Evolutionary conservation across 139 green algal species (phyloP).

Genomic region (Chlamydomonas sp.): DNA sequence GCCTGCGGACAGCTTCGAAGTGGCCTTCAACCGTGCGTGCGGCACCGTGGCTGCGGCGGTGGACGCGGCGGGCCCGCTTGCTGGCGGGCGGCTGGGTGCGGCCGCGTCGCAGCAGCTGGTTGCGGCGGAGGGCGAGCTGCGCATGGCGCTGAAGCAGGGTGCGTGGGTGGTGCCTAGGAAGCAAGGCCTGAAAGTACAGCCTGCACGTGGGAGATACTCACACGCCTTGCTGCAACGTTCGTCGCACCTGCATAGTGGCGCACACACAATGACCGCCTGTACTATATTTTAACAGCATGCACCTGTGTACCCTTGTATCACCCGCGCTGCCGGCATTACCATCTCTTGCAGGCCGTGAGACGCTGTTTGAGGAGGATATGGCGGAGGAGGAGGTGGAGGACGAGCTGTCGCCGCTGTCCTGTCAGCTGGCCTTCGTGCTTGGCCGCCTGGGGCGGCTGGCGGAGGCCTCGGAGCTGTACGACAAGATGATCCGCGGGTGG

Average conservation of each 20-base stretch:
- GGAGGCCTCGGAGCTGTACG: slow-evolving; percentile 61
- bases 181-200: neutral
- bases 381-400: slow-evolving; percentile 85
- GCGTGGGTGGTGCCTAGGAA: neutral
- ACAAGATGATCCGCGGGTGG: slow-evolving; percentile 41
- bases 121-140: slow-evolving; percentile 80
- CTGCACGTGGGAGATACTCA: too few species aligned
- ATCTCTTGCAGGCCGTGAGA: slow-evolving; percentile 76
- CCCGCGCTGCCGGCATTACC: too few species aligned
- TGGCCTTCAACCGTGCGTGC: slow-evolving; percentile 88
- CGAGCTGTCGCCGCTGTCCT: slow-evolving; percentile 85
- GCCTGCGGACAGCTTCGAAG: slow-evolving; percentile 75
- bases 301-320: too few species aligned
- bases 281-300: too few species aligned
- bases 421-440: slow-evolving; percentile 85
- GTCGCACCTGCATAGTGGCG: too few species aligned
- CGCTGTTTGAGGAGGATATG: slow-evolving; percentile 88
- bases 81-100: too few species aligned
- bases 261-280: too few species aligned
- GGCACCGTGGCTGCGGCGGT: slow-evolving; percentile 59
- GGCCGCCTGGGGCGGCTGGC: slow-evolving; percentile 48
- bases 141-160: slow-evolving; percentile 77
- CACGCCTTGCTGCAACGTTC: too few species aligned
- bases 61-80: too few species aligned
- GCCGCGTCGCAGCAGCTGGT: slow-evolving; percentile 28